Evolutionary conservation across 2,329 filamentous ascomycete species (phyloP), one percentile per base, ranked within the genome.

Genomic region (Saccharata proteae): DNA sequence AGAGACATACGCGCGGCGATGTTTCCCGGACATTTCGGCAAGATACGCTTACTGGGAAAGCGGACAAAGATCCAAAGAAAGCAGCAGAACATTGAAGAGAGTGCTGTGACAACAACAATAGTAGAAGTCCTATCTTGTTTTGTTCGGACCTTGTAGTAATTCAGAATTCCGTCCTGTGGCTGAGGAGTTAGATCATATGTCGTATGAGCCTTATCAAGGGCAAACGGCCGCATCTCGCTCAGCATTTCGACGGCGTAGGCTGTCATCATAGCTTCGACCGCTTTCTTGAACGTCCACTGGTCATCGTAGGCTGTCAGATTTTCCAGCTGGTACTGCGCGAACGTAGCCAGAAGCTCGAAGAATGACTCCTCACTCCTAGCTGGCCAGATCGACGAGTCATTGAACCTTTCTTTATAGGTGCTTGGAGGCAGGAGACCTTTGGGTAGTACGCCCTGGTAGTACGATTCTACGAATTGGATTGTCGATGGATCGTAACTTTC

Each of bases 291-390:
- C 10, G 6, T 5, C 2, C 3, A 7, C 2, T n/a, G 3, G n/a
- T 34, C 21, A 15, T 29, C 10, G 1, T 29, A 22, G 2, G 20
- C 16, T 7, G 21, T 11, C 2, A 34, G 26, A 20, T 34, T 25
- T 19, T 6, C 5, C 10, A 19, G 13, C 1, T 16, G 2, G 21
- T 34, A 20, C 3, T 11, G 10, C 5, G 32, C 21, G 26, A 25
- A 21, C 3, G 20, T 14, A 11, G 32, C 32, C 7, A 34, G 22
- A 10, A 34, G 32, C 17, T 34, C 32, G 26, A 30, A 34, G 22
- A 34, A 34, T 3, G n/a, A 16, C n/a, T n/a, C n/a, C n/a, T n/a
- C n/a, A n/a, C n/a, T n/a, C n/a, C n/a, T n/a, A n/a, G n/a, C n/a
- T n/a, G n/a, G n/a, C n/a, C n/a, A n/a, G n/a, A n/a, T n/a, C n/a